These are phyloP conservation scores for Funneliformis mosseae DNA, from an alignment of 192 early-diverging fungal genomes.

Conservation along the genomic window DNA sequence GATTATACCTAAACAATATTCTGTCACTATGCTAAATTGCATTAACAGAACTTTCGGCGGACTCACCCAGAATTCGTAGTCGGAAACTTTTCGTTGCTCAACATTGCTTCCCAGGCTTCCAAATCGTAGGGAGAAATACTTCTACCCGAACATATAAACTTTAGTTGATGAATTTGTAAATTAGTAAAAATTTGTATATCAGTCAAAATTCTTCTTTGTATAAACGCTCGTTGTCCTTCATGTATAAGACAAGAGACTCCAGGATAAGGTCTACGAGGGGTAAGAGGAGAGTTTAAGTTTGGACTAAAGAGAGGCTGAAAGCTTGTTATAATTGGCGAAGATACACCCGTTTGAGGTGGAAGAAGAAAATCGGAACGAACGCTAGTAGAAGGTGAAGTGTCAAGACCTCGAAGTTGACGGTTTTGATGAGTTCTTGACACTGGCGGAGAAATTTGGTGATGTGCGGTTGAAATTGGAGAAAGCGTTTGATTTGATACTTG, in stretches of 20 bases:
- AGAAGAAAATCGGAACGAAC: background rate
- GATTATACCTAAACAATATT: background rate
- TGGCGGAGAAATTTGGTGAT: background rate
- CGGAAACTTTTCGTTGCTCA: conserved; percentile 45
- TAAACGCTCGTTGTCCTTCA: background rate
- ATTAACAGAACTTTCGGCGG: background rate
- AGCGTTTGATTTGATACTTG: background rate
- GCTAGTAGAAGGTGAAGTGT: background rate
- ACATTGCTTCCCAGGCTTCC: conserved; percentile 43
- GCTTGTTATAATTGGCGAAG: background rate
- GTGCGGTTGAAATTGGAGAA: background rate
- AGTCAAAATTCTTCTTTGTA: conserved; percentile 17
- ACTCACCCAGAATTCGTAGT: conserved; percentile 41
- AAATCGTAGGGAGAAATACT: conserved; percentile 23
- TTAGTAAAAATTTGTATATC: conserved; percentile 25
- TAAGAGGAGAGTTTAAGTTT: background rate
- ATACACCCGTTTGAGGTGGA: conserved; percentile 6
- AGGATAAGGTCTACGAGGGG: background rate
- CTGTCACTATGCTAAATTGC: background rate
- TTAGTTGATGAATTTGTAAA: conserved; percentile 3
- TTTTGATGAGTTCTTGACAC: conserved; percentile 3
- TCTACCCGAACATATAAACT: conserved; percentile 23
- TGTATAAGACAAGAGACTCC: background rate
- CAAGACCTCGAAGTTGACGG: conserved; percentile 9
- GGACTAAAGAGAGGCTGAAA: background rate